Base-by-base conservation (phyloP, 176 grass and related monocot species). In the Alloteropsis semialata region DNA sequence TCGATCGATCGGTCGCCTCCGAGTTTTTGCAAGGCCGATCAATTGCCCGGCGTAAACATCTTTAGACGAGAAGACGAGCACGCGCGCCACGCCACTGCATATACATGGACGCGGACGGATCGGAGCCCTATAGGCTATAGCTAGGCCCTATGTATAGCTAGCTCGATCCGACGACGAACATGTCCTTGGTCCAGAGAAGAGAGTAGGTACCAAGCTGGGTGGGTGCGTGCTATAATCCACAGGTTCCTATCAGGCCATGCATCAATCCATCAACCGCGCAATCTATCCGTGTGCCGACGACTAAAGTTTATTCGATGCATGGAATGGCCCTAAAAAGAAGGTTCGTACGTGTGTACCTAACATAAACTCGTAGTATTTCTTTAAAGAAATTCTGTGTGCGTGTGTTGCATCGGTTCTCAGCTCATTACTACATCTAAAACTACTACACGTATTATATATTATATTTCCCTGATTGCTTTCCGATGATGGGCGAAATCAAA, bases 301-400 rank as follows among this genome's bases (percentile, higher is more conserved):
- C 82, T 74, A 57, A 86, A 81, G 77, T 75, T n/a, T 65, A 75
- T 81, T 86, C 77, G 10, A 50, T 32, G 32, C 25, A 72, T 48
- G n/a, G n/a, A n/a, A n/a, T 64, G 63, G 34, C 36, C 58, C 51
- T 75, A 15, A 75, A n/a, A 56, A 15, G 72, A 75, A 75, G 72
- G 48, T 75, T 75, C 50, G 72, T 75, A 75, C 50, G 34, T n/a
- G n/a, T n/a, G n/a, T 27, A 76, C 73, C n/a, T 38, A 36, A 61
- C 39, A 33, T 45, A n/a, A n/a, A n/a, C n/a, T n/a, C n/a, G n/a
- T n/a, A n/a, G n/a, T n/a, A n/a, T n/a, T n/a, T n/a, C n/a, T n/a
- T n/a, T n/a, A n/a, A n/a, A n/a, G n/a, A n/a, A n/a, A n/a, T n/a
- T 8, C 22, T 7, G 0, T 6, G 68, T 21, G 61, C n/a, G 15